Conservation (phyloP, 129 eudicot genomes). For the Centella asiatica region DNA sequence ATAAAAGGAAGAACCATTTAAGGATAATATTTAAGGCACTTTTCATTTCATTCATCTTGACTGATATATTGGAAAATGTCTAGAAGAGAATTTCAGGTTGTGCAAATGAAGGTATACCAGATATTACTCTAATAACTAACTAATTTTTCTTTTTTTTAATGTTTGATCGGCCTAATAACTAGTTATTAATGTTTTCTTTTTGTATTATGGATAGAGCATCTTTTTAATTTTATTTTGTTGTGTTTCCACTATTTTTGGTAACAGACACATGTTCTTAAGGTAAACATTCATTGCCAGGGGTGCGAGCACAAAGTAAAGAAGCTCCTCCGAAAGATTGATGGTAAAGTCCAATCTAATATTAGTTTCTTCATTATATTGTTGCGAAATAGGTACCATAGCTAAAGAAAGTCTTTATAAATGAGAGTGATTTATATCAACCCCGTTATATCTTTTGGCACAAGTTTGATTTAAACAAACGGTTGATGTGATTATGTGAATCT, state of each 20-base stretch:
- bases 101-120: slow-evolving; percentile 31
- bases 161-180: not conserved
- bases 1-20: not conserved
- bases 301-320: slow-evolving; percentile 65
- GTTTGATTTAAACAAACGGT: no score
- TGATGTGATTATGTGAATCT: no score
- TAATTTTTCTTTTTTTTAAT: not conserved
- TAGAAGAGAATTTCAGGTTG: slow-evolving; percentile 23
- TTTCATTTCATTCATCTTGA: not conserved
- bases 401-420: not conserved
- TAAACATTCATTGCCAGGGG: slow-evolving; percentile 62
- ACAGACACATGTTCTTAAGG: slow-evolving; percentile 58
- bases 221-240: not conserved
- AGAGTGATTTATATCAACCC: no score
- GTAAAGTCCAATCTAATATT: slow-evolving; percentile 18
- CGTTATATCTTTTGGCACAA: no score
- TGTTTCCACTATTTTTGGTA: not conserved
- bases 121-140: not conserved
- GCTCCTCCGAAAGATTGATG: slow-evolving; percentile 56
- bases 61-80: slow-evolving; percentile 20
- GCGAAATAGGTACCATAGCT: not conserved
- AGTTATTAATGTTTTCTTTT: not conserved
- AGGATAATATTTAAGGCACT: no score
- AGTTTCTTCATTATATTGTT: not conserved
- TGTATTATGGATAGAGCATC: not conserved